phyloP scores from a whole-genome alignment of 192 early-diverging fungal species.

The Coemansia sp. region DNA sequence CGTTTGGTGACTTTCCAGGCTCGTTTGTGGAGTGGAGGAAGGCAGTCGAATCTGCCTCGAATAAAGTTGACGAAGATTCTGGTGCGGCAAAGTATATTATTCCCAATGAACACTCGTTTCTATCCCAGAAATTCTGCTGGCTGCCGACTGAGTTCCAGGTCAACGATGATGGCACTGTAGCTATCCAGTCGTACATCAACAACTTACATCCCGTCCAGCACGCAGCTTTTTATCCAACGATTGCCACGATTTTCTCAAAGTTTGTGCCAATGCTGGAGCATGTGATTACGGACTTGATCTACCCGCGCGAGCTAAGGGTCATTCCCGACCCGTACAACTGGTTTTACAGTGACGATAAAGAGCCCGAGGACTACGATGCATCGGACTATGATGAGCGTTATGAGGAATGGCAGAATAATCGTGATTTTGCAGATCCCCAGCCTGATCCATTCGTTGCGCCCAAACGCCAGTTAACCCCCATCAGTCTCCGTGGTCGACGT shows the following conservation, averaged over 20 bases:
- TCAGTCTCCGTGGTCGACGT: conserved; percentile 34
- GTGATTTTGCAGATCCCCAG: conserved; percentile 23
- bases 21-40: conserved; percentile 16
- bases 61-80: neutral
- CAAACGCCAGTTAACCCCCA: conserved; percentile 19
- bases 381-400: conserved; percentile 24
- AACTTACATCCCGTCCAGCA: conserved; percentile 62
- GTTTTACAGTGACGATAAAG: conserved; percentile 12
- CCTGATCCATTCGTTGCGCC: conserved; percentile 43
- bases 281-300: conserved; percentile 35
- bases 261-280: conserved; percentile 70
- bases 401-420: conserved; percentile 21
- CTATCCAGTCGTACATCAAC: conserved; percentile 69
- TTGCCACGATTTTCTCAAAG: conserved; percentile 53
- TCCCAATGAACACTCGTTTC: neutral
- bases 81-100: neutral
- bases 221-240: conserved; percentile 53
- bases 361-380: conserved; percentile 16
- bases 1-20: conserved; percentile 31
- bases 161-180: conserved; percentile 44
- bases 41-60: neutral
- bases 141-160: conserved; percentile 67
- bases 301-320: conserved; percentile 5
- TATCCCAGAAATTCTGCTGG: conserved; percentile 51
- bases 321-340: conserved; percentile 23